Evolutionary conservation across 257 asterid genomes (phyloP).

Genomic region (Solanum medicagineum): DNA sequence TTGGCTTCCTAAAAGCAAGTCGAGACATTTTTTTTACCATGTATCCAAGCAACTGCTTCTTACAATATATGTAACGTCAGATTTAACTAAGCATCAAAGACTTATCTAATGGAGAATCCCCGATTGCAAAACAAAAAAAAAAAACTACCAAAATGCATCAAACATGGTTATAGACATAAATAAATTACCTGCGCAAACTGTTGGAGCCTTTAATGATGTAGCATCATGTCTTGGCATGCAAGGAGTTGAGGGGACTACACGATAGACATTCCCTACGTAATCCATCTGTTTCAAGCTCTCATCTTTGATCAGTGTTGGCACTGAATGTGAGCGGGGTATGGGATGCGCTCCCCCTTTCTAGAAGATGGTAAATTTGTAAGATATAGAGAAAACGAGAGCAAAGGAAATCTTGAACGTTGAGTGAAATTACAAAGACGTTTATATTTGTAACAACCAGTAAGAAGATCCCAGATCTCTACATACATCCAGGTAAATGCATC

Average conservation of each 20-base stretch:
- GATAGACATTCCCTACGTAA: constrained; percentile 41
- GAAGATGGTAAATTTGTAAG: constrained; percentile 3
- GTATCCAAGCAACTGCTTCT: background rate
- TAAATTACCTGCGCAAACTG: constrained; percentile 29
- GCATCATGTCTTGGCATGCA: constrained; percentile 22
- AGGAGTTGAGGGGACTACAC: constrained; percentile 60
- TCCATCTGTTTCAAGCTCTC: constrained; percentile 51
- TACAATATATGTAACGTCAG: background rate
- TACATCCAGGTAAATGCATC: background rate
- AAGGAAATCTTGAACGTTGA: background rate
- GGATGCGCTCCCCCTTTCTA: constrained; percentile 47
- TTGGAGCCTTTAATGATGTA: constrained; percentile 17
- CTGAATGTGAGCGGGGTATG: constrained; percentile 82
- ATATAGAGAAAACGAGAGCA: background rate
- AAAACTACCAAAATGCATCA: background rate
- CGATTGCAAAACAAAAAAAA: background rate
- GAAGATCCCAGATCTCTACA: background rate
- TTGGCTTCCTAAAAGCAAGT: background rate
- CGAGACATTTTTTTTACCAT: background rate
- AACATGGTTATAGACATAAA: background rate
- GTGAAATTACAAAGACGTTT: background rate
- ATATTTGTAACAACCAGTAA: background rate
- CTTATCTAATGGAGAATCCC: background rate
- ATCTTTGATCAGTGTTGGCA: constrained; percentile 54
- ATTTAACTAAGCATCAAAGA: background rate